Base-by-base conservation (phyloP, 257 asterid species). In the Fraxinus quadrangulata region DNA sequence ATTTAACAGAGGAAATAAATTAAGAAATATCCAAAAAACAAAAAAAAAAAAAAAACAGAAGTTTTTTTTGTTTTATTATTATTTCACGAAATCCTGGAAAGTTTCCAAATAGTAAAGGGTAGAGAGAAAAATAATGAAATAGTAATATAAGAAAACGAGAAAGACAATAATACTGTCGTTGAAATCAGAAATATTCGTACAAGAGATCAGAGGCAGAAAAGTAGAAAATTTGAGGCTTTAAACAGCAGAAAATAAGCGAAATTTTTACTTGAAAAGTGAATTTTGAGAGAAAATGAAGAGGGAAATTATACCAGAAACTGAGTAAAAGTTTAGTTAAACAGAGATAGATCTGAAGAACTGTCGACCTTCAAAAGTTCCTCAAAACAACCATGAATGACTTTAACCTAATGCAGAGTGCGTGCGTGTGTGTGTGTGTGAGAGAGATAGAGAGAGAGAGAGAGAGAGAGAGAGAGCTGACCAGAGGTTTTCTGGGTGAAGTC, bases 351-450 rank as follows among this genome's bases (percentile, higher is more conserved):
- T 63, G 69, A 63, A 63, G 6, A 11, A 11, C 69, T 63, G 8
- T 63, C 19, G 7, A 71, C 69, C 78, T 81, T 73, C 79, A 77
- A 73, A 72, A 75, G 45, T 23, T 59, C 23, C 40, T 39, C 16
- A 33, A 66, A 63, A 70, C 34, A 73, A 70, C 71, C 82, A 78
- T 56, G 54, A 40, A 75, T 68, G 54, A 47, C 73, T 49, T 72
- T 24, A 78, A 77, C 67, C 79, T 68, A 30, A 68, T 59, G 19
- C n/a, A 13, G 49, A 13, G 11, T 42, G 5, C 4, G 51, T 12
- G 51, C 0, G 51, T 2, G 51, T 11, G 14, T 10, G 2, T 8
- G 42, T 39, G 45, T 9, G 45, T 39, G 45, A 9, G 45, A 0
- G 11, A 6, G 42, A 1, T 3, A 8, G 45, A 9, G 45, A 39